phyloP scores from a whole-genome alignment of 139 green algal species.

The Chlamydomonas sp. region DNA sequence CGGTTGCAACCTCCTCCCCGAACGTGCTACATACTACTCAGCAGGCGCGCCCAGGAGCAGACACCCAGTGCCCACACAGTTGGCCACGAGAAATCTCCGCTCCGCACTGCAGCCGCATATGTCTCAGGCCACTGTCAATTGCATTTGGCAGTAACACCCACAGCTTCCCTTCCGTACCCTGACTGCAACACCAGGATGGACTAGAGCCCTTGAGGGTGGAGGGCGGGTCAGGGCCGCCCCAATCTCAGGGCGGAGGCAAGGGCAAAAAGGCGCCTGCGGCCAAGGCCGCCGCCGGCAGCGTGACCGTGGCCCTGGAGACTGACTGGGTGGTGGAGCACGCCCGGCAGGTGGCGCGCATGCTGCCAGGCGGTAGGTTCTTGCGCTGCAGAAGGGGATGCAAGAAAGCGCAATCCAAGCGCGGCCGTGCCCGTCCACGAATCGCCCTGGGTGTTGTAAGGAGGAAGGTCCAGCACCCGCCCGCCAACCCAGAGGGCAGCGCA shows the following conservation, averaged over 20 bases:
- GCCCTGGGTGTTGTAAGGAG: too few relatives aligned
- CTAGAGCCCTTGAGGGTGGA: neutral
- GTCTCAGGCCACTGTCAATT: too few relatives aligned
- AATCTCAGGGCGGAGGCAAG: conserved; percentile 3
- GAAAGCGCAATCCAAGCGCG: too few relatives aligned
- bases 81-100: too few relatives aligned
- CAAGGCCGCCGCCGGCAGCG: neutral
- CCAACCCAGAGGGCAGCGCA: too few relatives aligned
- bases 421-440: neutral
- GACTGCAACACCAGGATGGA: conserved; percentile 12
- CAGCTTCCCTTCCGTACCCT: neutral
- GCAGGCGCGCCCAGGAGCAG: too few relatives aligned
- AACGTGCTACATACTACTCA: neutral
- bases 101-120: too few relatives aligned
- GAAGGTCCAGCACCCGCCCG: too few relatives aligned
- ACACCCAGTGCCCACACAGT: too few relatives aligned
- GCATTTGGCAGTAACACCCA: neutral
- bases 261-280: conserved; percentile 14
- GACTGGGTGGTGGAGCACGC: conserved; percentile 73
- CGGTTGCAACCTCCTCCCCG: neutral
- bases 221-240: neutral
- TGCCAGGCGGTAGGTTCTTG: conserved; percentile 62
- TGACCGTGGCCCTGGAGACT: conserved; percentile 50
- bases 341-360: conserved; percentile 58
- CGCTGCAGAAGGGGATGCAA: neutral